Evolutionary conservation across 306 rosid genomes (phyloP).

Genomic region (Vigna angularis): DNA sequence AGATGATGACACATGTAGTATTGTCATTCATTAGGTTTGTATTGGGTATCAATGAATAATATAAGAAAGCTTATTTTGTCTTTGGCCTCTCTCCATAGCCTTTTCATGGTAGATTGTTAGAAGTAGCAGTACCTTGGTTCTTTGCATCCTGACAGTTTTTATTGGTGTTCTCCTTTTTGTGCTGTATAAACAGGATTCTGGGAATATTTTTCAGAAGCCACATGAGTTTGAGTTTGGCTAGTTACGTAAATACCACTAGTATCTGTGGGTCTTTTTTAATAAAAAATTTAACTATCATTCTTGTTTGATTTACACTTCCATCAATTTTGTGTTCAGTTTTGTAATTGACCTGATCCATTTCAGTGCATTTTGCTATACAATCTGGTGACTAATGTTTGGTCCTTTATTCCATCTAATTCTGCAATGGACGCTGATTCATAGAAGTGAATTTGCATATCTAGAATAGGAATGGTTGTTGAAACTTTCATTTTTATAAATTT

Average conservation of each 20-base stretch:
- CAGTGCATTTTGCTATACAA: not conserved
- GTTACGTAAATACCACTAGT: not conserved
- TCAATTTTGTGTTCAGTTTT: not conserved
- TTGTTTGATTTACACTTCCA: not conserved
- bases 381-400: conserved; percentile 17
- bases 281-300: conserved; percentile 5
- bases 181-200: not conserved
- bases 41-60: too few species aligned
- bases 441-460: not conserved
- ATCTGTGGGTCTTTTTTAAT: not conserved
- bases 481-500: not conserved
- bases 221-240: too few species aligned
- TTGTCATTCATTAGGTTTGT: too few species aligned
- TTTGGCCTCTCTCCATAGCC: too few species aligned
- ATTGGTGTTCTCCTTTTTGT: not conserved
- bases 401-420: not conserved
- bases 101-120: too few species aligned
- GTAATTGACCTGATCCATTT: not conserved
- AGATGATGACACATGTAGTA: too few species aligned
- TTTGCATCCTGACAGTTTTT: not conserved
- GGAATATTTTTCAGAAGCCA: not conserved
- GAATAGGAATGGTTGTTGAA: conserved; percentile 8
- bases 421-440: not conserved
- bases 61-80: too few species aligned
- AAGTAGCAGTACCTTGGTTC: too few species aligned